Evolutionary conservation across 2,329 filamentous ascomycete species (phyloP).

Genomic region (Cladosporium sp.): DNA sequence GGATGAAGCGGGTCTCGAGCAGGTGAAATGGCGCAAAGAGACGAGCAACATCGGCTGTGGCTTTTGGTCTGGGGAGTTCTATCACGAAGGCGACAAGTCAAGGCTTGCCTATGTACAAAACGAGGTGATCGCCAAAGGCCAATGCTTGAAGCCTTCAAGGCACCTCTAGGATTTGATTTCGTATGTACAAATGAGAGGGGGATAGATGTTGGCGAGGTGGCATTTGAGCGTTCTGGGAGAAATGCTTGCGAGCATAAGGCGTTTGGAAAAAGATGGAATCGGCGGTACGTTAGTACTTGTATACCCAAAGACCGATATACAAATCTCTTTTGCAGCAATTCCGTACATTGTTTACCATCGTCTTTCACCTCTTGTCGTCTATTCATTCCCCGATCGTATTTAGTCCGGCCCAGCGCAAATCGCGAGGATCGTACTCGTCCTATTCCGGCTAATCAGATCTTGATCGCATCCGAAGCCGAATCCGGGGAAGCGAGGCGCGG

Average conservation of each 20-base stretch:
- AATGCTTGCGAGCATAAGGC: neutral
- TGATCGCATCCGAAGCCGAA: too few relatives aligned
- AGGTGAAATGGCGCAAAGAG: slow-evolving; percentile 19
- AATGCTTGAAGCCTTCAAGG: slow-evolving; percentile 27
- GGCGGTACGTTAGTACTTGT: neutral
- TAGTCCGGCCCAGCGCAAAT: too few relatives aligned
- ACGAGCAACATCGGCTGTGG: slow-evolving; percentile 33
- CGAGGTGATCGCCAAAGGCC: slow-evolving; percentile 33
- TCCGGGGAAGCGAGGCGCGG: too few relatives aligned
- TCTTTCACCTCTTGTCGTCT: too few relatives aligned
- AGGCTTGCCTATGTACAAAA: slow-evolving; percentile 31
- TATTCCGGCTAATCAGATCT: too few relatives aligned
- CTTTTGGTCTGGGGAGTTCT: slow-evolving; percentile 36
- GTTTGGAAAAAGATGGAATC: too few relatives aligned
- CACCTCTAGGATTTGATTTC: neutral
- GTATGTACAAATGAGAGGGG: neutral
- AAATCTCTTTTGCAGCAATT: neutral
- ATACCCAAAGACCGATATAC: slow-evolving; percentile 6
- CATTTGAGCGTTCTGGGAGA: neutral
- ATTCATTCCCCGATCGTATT: too few relatives aligned
- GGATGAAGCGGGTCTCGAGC: slow-evolving; percentile 22
- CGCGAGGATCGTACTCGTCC: too few relatives aligned
- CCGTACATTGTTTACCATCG: neutral
- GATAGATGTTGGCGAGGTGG: neutral
- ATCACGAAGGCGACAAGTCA: slow-evolving; percentile 27